Conservation (phyloP, 805 yeast species). For the Candida suzukii region DNA sequence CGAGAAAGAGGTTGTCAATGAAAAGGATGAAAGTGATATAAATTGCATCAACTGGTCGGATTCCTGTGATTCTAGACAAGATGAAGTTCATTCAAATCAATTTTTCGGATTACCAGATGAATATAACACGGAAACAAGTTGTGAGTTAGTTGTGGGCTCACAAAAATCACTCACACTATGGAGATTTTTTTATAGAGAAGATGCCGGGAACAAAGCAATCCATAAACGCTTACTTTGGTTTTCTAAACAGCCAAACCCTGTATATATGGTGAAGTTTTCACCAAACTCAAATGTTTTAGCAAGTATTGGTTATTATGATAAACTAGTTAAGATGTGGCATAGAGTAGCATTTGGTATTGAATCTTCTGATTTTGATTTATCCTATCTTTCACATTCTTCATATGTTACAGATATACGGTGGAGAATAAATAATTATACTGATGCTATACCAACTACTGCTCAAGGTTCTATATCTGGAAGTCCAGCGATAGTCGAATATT, state of each 20-base stretch:
- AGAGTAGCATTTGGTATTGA: conserved; percentile 62
- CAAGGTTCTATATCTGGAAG: neutral
- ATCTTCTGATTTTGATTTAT: conserved; percentile 58
- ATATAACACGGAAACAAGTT: conserved; percentile 27
- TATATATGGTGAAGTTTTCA: conserved; percentile 49
- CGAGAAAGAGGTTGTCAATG: conserved; percentile 19
- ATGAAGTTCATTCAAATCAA: conserved; percentile 17
- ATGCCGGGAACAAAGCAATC: conserved; percentile 11
- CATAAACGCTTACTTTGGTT: conserved; percentile 33
- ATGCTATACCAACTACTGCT: conserved; percentile 1
- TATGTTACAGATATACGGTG: conserved; percentile 53
- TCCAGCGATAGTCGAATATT: conserved; percentile 8
- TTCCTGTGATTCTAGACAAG: conserved; percentile 21
- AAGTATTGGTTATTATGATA: conserved; percentile 55
- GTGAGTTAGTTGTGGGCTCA: conserved; percentile 61
- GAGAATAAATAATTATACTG: conserved; percentile 27
- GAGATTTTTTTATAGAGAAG: conserved; percentile 29
- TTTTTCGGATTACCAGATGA: conserved; percentile 26
- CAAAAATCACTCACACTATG: conserved; percentile 43
- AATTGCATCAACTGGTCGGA: conserved; percentile 30
- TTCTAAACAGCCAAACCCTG: conserved; percentile 53
- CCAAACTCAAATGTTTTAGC: conserved; percentile 66
- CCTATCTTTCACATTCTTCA: conserved; percentile 59
- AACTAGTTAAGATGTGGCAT: conserved; percentile 71
- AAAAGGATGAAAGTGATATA: conserved; percentile 15